Conservation (phyloP, 345 rosid species). For the Eucalyptus dawsonii region DNA sequence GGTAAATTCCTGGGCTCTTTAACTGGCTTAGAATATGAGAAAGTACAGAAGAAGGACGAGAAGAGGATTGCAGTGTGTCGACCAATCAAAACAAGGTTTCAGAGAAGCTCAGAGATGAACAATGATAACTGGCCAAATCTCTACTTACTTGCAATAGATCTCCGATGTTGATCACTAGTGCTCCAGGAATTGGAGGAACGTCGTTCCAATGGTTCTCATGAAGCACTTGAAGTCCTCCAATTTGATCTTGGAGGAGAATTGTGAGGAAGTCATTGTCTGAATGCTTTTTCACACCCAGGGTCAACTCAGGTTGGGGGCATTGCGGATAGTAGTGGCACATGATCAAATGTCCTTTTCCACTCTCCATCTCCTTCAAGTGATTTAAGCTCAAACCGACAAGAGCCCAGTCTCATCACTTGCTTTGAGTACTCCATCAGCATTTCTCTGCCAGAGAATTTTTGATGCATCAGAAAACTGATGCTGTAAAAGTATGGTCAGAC, state of each 20-base stretch:
- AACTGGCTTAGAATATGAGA: background rate
- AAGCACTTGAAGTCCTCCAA: slow-evolving; percentile 27
- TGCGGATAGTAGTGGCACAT: slow-evolving; percentile 37
- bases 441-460: slow-evolving; percentile 4
- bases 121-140: background rate
- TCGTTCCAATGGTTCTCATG: background rate
- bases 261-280: slow-evolving; percentile 31
- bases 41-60: background rate
- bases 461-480: background rate
- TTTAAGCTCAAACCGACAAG: no score
- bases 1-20: background rate
- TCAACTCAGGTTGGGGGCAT: slow-evolving; percentile 42
- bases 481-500: background rate
- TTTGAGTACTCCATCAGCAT: slow-evolving; percentile 16
- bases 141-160: slow-evolving; percentile 40
- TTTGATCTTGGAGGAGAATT: slow-evolving; percentile 34
- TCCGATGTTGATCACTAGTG: slow-evolving; percentile 34
- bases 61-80: background rate
- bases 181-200: slow-evolving; percentile 24
- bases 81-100: background rate
- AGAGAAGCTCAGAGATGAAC: background rate
- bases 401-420: background rate
- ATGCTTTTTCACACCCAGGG: slow-evolving; percentile 2
- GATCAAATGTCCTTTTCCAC: slow-evolving; percentile 4
- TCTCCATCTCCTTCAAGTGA: no score